Evolutionary conservation across 2,329 filamentous ascomycete genomes (phyloP).

Genomic region (Penicillium freii): DNA sequence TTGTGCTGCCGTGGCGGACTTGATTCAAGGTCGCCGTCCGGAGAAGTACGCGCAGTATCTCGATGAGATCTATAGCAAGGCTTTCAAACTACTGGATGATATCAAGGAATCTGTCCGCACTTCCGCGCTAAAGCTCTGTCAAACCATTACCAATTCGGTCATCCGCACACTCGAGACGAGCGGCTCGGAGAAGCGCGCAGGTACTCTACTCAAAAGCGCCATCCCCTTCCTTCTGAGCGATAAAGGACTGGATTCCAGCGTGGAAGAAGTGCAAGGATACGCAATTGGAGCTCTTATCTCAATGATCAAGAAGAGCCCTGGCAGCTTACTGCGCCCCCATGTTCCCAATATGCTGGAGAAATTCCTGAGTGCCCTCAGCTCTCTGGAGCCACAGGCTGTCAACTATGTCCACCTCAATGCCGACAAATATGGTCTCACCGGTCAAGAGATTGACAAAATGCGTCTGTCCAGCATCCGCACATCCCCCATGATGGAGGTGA

Average conservation of each 20-base stretch:
- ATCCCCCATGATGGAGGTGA: constrained; percentile 88
- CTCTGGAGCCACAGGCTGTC: constrained; percentile 81
- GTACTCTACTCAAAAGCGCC: constrained; percentile 78
- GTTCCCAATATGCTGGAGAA: constrained; percentile 78
- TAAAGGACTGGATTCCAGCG: constrained; percentile 83
- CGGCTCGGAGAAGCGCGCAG: constrained; percentile 63
- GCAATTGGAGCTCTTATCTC: constrained; percentile 80
- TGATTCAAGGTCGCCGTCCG: constrained; percentile 77
- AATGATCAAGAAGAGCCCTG: constrained; percentile 80
- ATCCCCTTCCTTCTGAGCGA: constrained; percentile 87
- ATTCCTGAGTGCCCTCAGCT: constrained; percentile 77
- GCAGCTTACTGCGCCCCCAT: constrained; percentile 74
- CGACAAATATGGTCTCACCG: constrained; percentile 76
- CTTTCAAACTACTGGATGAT: constrained; percentile 90
- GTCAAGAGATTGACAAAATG: constrained; percentile 86
- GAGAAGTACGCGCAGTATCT: constrained; percentile 80
- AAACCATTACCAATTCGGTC: constrained; percentile 78
- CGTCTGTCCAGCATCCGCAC: constrained; percentile 76
- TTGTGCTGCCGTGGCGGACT: constrained; percentile 82
- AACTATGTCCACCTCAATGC: constrained; percentile 93
- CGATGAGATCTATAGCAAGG: constrained; percentile 76
- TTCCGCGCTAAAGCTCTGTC: constrained; percentile 77
- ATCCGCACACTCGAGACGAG: constrained; percentile 82
- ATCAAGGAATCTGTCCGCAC: constrained; percentile 87
- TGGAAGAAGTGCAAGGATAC: constrained; percentile 82